These are phyloP conservation scores for Teratosphaeria epicoccoides DNA, from an alignment of 2,329 filamentous ascomycete genomes.

Conservation along the genomic window DNA sequence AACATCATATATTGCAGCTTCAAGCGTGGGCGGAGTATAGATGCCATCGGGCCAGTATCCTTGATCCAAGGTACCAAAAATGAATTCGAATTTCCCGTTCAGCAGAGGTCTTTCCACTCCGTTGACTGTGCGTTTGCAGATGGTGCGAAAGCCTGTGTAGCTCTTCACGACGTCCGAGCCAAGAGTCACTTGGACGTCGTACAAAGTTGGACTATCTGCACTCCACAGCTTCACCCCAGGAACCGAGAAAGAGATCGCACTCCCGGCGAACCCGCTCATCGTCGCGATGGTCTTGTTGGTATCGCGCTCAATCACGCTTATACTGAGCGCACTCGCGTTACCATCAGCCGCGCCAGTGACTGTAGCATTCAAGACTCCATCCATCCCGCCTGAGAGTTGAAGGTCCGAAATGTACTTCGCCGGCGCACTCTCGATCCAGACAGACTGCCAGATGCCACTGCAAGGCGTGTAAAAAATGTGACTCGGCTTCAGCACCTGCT, in stretches of 20 bases:
- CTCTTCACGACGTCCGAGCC: constrained; percentile 47
- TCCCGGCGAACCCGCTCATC: constrained; percentile 37
- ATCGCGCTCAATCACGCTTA: constrained; percentile 18
- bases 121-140: constrained; percentile 46
- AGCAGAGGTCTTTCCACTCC: constrained; percentile 52
- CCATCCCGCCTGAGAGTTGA: constrained; percentile 43
- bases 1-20: constrained; percentile 59
- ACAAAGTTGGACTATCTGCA: constrained; percentile 51
- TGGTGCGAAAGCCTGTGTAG: constrained; percentile 60
- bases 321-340: constrained; percentile 26
- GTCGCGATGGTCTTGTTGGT: constrained; percentile 29
- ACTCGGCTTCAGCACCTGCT: constrained; percentile 44
- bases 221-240: constrained; percentile 52
- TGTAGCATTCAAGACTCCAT: constrained; percentile 19
- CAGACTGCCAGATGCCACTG: constrained; percentile 66
- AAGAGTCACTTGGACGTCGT: constrained; percentile 50
- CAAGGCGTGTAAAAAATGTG: constrained; percentile 64
- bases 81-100: constrained; percentile 59
- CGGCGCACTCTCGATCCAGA: constrained; percentile 58
- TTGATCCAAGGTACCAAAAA: constrained; percentile 59
- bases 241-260: constrained; percentile 46
- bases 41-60: constrained; percentile 52
- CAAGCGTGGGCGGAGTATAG: constrained; percentile 52
- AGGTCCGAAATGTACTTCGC: constrained; percentile 47
- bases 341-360: constrained; percentile 37